Evolutionary conservation across 129 eudicot species (phyloP).

Genomic region (Deinandra increscens): DNA sequence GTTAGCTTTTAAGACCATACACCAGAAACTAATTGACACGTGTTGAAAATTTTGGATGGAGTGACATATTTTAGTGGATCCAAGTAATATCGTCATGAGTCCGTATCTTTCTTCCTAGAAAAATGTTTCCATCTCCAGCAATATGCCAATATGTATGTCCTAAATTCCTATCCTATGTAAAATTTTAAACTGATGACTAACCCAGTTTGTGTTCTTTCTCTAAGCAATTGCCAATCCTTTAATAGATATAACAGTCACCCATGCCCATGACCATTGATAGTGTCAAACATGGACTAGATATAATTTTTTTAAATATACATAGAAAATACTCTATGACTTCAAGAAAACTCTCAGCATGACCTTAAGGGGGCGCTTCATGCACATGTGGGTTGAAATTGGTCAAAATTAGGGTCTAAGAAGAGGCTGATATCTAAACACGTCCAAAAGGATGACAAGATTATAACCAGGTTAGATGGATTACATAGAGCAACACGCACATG

Average conservation of each 20-base stretch:
- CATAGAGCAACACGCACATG: no score
- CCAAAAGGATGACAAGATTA: no score
- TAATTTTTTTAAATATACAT: no score
- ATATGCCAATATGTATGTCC: not conserved
- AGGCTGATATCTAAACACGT: no score
- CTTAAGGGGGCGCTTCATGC: no score
- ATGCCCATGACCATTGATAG: not conserved
- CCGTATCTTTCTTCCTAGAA: not conserved
- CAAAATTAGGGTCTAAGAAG: no score
- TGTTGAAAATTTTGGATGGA: not conserved
- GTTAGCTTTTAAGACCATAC: slow-evolving; percentile 2
- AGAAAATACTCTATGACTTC: no score
- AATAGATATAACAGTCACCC: not conserved
- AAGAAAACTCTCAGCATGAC: no score
- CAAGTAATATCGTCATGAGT: not conserved
- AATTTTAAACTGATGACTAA: not conserved
- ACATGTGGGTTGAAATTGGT: no score
- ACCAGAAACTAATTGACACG: slow-evolving; percentile 5
- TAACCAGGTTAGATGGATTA: no score
- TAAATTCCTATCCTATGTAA: no score
- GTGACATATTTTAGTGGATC: not conserved
- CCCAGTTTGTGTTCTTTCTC: not conserved
- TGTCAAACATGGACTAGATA: slow-evolving; percentile 1
- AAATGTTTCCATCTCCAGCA: not conserved
- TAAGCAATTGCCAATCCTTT: not conserved